Base-by-base conservation (phyloP, 495 filamentous ascomycete genomes). In the Trichoderma parareesei region DNA sequence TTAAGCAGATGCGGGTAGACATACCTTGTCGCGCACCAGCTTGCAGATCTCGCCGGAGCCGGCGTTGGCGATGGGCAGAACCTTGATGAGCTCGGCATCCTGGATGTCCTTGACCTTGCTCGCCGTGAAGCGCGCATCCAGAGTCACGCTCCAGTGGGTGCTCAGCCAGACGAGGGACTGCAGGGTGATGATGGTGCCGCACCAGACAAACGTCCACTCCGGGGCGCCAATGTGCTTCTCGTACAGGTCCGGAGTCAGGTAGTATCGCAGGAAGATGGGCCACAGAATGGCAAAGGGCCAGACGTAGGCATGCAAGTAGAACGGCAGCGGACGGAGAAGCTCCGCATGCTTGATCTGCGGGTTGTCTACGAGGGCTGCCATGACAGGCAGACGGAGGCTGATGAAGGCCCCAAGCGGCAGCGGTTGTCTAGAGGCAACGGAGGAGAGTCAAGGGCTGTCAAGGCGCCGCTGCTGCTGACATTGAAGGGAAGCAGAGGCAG, bases 131-230 rank as follows among this genome's bases (percentile, higher is more conserved):
- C 88, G 71, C 6, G 88, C 85, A 67, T 87, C 85, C 67, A 97
- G 79, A 70, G 91, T 86, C 73, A 99, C 91, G 73, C 88, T 97
- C 94, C 94, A 99, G 78, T 97, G 88, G 35, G 94, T 98, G 78
- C 88, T 93, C 65, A 99, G 82, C 95, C 95, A 99, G 60, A 90
- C 79, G 65, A 99, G 83, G 66, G 89, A 85, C 80, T 99, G 94
- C 60, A 85, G 68, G 13, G 93, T 97, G 72, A 96, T 82, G 71
- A 98, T 96, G 40, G 85, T 82, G 67, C 90, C 93, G 66, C 88
- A 81, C 83, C 87, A 99, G 62, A 98, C 91, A 74, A 96, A 96
- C 9, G 95, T 98, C 94, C 94, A 99, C 79, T 99, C 94, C 68
- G 87, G 85, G 33, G 86, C 88, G 63, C 88, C 81, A 66, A 99